Conservation (phyloP, 257 asterid genomes). For the Fraxinus cuspidata region DNA sequence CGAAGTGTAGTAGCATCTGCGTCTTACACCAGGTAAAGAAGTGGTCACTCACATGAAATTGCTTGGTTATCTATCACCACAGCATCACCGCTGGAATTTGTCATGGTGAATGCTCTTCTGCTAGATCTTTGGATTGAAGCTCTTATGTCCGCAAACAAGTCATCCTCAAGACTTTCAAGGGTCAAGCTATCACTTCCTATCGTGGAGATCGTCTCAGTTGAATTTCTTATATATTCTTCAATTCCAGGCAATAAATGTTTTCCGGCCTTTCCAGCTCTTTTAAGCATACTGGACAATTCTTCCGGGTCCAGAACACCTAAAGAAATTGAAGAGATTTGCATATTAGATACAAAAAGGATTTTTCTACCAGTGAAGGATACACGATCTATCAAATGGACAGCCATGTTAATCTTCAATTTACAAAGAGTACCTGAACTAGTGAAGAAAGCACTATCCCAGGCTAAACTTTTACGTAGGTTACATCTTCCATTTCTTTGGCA, state of each 20-base stretch:
- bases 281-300: constrained; percentile 72
- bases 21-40: constrained; percentile 13
- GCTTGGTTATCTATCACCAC: constrained; percentile 34
- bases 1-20: not conserved
- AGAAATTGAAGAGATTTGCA: constrained; percentile 9
- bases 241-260: constrained; percentile 56
- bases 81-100: constrained; percentile 35
- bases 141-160: constrained; percentile 86
- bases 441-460: constrained; percentile 97
- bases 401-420: not conserved
- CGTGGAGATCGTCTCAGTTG: constrained; percentile 78
- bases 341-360: not conserved
- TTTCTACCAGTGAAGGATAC: not conserved
- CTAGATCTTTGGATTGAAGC: constrained; percentile 95
- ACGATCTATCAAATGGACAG: not conserved
- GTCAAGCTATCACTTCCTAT: constrained; percentile 68
- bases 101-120: constrained; percentile 39
- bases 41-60: constrained; percentile 55
- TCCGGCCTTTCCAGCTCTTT: constrained; percentile 49
- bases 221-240: constrained; percentile 69
- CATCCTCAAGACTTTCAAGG: constrained; percentile 73
- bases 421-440: constrained; percentile 70
- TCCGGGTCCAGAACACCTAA: constrained; percentile 86
- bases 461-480: constrained; percentile 89
- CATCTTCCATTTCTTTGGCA: constrained; percentile 53